Conservation (phyloP, 75 land plant genomes). For the Picea glauca region DNA sequence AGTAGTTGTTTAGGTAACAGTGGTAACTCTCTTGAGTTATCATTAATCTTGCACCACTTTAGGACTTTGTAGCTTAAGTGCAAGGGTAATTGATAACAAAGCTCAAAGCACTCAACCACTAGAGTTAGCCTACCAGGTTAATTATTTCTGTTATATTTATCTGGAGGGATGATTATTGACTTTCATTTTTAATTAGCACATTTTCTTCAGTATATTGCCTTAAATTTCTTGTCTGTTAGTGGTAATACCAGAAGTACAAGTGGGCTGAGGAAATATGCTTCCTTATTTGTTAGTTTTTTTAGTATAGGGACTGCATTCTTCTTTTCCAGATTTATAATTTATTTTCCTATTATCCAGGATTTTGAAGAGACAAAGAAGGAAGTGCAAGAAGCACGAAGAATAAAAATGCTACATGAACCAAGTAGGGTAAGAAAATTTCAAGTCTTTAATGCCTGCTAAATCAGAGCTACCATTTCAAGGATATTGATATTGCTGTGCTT, state of each 20-base stretch:
- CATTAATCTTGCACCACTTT: too few species aligned
- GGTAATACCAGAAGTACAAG: background rate
- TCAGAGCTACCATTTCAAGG: background rate
- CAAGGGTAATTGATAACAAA: too few species aligned
- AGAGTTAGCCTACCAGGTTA: too few species aligned
- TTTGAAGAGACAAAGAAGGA: constrained; percentile 58
- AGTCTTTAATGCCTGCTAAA: background rate
- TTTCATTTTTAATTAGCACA: background rate
- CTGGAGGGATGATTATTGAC: background rate
- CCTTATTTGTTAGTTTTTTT: background rate
- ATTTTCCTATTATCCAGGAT: constrained; percentile 37
- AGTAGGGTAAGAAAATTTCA: constrained; percentile 51
- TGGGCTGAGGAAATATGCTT: background rate
- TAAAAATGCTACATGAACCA: constrained; percentile 83
- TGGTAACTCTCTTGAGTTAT: too few species aligned
- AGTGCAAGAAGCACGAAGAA: constrained; percentile 85
- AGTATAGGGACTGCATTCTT: background rate
- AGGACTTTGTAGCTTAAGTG: too few species aligned
- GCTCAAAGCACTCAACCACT: too few species aligned
- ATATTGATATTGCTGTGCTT: background rate
- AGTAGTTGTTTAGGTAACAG: too few species aligned
- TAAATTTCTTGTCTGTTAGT: background rate
- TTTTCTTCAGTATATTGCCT: background rate
- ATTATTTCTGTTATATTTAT: background rate
- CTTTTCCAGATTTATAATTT: background rate